Base-by-base conservation (phyloP, 1,284 basidiomycete species). In the Ceratobasidium sp. region DNA sequence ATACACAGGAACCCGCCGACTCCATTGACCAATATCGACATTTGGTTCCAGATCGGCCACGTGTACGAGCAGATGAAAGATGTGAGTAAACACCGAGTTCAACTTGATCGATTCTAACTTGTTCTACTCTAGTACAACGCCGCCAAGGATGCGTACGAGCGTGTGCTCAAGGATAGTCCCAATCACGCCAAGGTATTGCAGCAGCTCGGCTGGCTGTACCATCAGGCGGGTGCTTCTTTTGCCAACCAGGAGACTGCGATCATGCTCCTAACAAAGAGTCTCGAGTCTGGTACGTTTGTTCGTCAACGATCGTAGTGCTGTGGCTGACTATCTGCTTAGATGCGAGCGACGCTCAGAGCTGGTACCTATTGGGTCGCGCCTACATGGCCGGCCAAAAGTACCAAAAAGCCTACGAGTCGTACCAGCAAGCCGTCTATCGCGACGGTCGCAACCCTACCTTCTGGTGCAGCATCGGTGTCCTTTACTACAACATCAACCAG, bases 21-120 rank as follows among this genome's bases (percentile, higher is more conserved):
- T 76, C 97, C 98, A 0, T 89, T 99, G 43, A 97, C 97, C 16
- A 94, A 97, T 79, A 95, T 96, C 77, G 96, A 99, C 79, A 98
- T 99, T 76, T 98, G 96, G 95, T 99, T 99, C 88, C 98, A 99
- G 83, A 98, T 99, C 75, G 97, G 98, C 1, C 98, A 99, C 80
- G 97, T 99, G 21, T 96, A 96, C 79, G 98, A 99, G 82, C 95
- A 97, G 80, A 93, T 96, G 82, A 93, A 95, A 81, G 95, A 98
- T 80, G 94, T 95, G 79, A 83, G 91, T 86, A 30, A 21, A 28
- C 46, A 21, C 38, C 30, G n/a, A n/a, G n/a, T n/a, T n/a, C n/a
- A n/a, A n/a, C n/a, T n/a, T n/a, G n/a, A n/a, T n/a, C n/a, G n/a
- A n/a, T n/a, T 30, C 67, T 58, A 47, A 69, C 55, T 30, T 23